A percentile compares a stretch with the other conserved stretches of the same genome.
These are phyloP conservation scores for Sclerotinia spermophila DNA, from an alignment of 2,329 filamentous ascomycete genomes.

Conservation along the genomic window DNA sequence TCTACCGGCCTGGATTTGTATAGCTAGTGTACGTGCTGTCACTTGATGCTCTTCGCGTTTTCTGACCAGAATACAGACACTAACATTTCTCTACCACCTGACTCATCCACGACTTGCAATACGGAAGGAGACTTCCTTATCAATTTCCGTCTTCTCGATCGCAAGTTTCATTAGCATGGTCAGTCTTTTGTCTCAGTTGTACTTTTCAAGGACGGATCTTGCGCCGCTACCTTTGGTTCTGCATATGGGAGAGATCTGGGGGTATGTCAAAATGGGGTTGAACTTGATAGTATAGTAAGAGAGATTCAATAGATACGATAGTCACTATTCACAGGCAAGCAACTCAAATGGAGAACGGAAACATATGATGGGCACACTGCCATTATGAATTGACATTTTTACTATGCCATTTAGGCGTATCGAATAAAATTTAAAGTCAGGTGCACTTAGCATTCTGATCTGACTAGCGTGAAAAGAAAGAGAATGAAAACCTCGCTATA, in stretches of 20 bases:
- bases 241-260: conserved; percentile 29
- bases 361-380: neutral
- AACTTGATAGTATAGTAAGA: conserved; percentile 13
- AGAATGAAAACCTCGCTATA: conserved; percentile 10
- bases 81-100: conserved; percentile 72
- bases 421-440: conserved; percentile 6
- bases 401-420: neutral
- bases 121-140: conserved; percentile 72
- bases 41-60: neutral
- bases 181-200: conserved; percentile 62
- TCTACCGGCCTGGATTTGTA: conserved; percentile 73
- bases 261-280: conserved; percentile 26
- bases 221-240: conserved; percentile 33
- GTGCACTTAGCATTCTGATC: conserved; percentile 2
- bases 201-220: conserved; percentile 40
- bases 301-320: neutral
- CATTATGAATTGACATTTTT: neutral
- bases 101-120: conserved; percentile 77
- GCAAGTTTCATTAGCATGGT: conserved; percentile 75
- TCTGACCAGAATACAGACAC: conserved; percentile 47
- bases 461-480: conserved; percentile 13
- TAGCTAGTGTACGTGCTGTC: conserved; percentile 58
- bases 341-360: neutral
- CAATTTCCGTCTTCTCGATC: conserved; percentile 72
- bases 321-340: neutral